Base-by-base conservation (phyloP, 2,329 filamentous ascomycete genomes). In the Cyclaneusma minus region DNA sequence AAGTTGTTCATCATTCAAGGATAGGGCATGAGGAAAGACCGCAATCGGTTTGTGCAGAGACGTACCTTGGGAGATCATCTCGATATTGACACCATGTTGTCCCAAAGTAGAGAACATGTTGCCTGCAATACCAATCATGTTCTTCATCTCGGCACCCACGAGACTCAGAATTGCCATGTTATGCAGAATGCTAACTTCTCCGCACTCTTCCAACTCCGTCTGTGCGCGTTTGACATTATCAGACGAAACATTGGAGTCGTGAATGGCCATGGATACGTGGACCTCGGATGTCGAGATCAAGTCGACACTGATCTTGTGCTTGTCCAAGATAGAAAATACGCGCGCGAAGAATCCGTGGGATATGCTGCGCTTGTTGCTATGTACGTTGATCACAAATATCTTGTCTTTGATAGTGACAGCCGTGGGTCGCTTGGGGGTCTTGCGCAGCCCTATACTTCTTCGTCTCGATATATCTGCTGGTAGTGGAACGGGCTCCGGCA, bases 61-160 rank as follows among this genome's bases (percentile, higher is more conserved):
- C 62, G 44, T 62, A 87, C 89, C 89, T 58, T 98, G 89, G 13
- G 83, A 93, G 40, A 98, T 98, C 89, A 98, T 98, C 57, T 98
- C 89, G 41, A 98, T 83, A 50, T 98, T 98, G 47, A 98, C 75
- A 42, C 81, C 80, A 49, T 93, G 79, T 48, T 94, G 81, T 22
- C 89, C 89, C 11, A 98, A 61, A 2, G 85, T 91, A 24, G 79
- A 82, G 53, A 98, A 95, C 80, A 98, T 95, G 41, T 69, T 74
- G 15, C 89, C 89, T 6, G 81, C 81, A 35, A 98, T 83, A 35
- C 89, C 89, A 30, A 81, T 64, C 84, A 95, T 94, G 52, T 93
- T 89, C 61, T 93, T 92, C 75, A 98, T 82, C 53, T 95, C 83
- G 33, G 82, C 81, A 25, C 89, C 89, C 1, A 98, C 87, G 27